These are phyloP conservation scores for Mycena vulgaris DNA, from an alignment of 768 basidiomycete species.

Conservation along the genomic window DNA sequence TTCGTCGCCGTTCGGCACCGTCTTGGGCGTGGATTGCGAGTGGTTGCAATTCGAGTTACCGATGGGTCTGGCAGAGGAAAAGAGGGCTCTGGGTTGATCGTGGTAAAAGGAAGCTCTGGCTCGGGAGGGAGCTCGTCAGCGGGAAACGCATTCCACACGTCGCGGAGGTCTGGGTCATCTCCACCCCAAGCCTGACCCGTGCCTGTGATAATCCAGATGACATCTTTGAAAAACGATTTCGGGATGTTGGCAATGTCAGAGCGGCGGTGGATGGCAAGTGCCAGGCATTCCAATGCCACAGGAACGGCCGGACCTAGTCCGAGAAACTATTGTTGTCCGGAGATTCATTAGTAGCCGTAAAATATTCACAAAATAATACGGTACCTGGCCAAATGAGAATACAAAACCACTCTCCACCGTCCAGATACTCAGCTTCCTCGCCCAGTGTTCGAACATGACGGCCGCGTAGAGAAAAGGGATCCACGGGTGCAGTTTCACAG, in stretches of 20 bases:
- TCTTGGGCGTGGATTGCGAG: too few relatives aligned
- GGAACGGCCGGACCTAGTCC: constrained; percentile 8
- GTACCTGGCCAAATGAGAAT: constrained; percentile 23
- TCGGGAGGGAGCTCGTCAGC: background rate
- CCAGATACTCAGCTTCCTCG: constrained; percentile 9
- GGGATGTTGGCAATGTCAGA: background rate
- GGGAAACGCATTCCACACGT: constrained; percentile 19
- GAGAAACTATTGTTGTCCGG: constrained; percentile 8
- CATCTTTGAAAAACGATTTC: background rate
- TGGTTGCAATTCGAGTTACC: too few relatives aligned
- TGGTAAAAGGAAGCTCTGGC: too few relatives aligned
- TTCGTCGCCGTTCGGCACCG: too few relatives aligned
- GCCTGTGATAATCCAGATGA: constrained; percentile 18
- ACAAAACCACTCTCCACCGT: constrained; percentile 8
- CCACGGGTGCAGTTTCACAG: constrained; percentile 21
- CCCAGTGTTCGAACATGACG: constrained; percentile 12
- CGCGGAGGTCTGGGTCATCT: constrained; percentile 4
- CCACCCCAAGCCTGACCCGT: constrained; percentile 6
- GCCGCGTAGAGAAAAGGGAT: constrained; percentile 8
- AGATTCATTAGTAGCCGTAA: background rate
- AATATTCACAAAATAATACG: background rate
- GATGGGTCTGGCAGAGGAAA: too few relatives aligned
- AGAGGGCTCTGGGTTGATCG: too few relatives aligned
- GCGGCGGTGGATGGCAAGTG: constrained; percentile 1
- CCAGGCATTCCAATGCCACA: constrained; percentile 7